Conservation (phyloP, 768 basidiomycete species). For the Omphalotus guepiniiformis region DNA sequence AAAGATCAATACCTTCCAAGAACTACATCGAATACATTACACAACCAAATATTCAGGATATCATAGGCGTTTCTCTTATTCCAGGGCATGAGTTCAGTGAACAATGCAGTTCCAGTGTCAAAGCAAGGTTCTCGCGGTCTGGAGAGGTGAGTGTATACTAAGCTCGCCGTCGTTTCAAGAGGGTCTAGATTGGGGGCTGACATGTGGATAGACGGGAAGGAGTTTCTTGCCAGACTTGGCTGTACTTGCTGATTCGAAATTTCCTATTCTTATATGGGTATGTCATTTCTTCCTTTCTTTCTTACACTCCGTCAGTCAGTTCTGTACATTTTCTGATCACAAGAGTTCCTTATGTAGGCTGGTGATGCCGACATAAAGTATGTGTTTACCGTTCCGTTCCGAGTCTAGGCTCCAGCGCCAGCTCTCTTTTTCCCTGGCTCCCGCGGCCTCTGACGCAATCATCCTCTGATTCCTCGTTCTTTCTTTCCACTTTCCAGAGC, state of each 20-base stretch:
- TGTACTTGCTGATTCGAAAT: conserved; percentile 27
- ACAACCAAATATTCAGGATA: conserved; percentile 21
- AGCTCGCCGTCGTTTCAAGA: too few relatives aligned
- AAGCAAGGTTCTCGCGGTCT: conserved; percentile 22
- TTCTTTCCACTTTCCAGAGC: too few relatives aligned
- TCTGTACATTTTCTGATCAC: too few relatives aligned
- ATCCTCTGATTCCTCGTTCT: too few relatives aligned
- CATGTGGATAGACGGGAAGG: conserved; percentile 25
- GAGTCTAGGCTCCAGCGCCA: too few relatives aligned
- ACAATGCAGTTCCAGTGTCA: conserved; percentile 25
- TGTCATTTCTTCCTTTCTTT: conserved; percentile 8
- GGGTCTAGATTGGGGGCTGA: too few relatives aligned
- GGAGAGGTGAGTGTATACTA: conserved; percentile 26
- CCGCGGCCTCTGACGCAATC: background rate
- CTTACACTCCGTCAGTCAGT: background rate
- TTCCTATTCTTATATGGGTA: conserved; percentile 35
- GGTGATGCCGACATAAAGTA: conserved; percentile 33
- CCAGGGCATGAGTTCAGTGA: conserved; percentile 22
- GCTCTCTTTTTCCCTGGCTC: background rate
- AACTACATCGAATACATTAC: conserved; percentile 32
- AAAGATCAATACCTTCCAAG: conserved; percentile 36
- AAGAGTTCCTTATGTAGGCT: too few relatives aligned
- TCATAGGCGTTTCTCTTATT: conserved; percentile 34
- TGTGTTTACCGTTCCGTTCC: too few relatives aligned
- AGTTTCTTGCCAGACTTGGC: conserved; percentile 28